A percentile compares a stretch with the other conserved stretches of the same genome.
These are phyloP conservation scores for Psidium guajava DNA, from an alignment of 345 rosid genomes.

Conservation along the genomic window DNA sequence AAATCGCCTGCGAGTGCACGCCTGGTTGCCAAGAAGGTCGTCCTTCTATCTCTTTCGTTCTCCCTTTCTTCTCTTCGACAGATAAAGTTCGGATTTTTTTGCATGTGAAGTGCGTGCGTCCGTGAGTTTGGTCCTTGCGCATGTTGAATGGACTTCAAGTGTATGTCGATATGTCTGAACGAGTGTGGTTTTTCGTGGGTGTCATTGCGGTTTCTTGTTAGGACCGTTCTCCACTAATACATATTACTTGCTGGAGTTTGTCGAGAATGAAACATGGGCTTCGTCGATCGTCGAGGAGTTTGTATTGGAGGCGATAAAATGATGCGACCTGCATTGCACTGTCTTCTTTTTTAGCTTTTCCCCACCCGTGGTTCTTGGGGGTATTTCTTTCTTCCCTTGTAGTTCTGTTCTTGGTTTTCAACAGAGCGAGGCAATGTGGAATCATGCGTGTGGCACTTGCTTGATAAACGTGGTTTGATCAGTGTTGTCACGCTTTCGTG, in stretches of 20 bases:
- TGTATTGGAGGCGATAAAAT: neutral
- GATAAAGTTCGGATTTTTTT: slow-evolving; percentile 28
- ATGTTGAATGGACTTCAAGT: slow-evolving; percentile 10
- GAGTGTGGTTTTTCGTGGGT: neutral
- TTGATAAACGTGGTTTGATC: neutral
- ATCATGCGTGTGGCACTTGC: neutral
- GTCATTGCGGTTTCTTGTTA: neutral
- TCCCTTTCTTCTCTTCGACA: neutral
- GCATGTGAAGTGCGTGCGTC: slow-evolving; percentile 24
- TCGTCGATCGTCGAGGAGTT: neutral
- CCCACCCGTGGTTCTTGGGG: neutral
- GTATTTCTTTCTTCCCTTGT: neutral
- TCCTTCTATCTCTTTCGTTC: neutral
- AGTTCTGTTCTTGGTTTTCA: neutral
- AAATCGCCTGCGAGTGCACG: slow-evolving; percentile 94
- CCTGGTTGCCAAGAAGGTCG: slow-evolving; percentile 99
- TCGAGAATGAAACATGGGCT: neutral
- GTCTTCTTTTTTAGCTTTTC: neutral
- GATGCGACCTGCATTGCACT: neutral
- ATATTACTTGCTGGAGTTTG: neutral
- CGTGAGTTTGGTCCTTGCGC: slow-evolving; percentile 15
- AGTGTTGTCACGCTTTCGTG: neutral
- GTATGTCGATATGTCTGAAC: neutral
- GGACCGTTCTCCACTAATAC: neutral
- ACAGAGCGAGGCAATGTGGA: neutral